Conservation (phyloP, 2,329 filamentous ascomycete genomes). For the Pyrenophora teres region DNA sequence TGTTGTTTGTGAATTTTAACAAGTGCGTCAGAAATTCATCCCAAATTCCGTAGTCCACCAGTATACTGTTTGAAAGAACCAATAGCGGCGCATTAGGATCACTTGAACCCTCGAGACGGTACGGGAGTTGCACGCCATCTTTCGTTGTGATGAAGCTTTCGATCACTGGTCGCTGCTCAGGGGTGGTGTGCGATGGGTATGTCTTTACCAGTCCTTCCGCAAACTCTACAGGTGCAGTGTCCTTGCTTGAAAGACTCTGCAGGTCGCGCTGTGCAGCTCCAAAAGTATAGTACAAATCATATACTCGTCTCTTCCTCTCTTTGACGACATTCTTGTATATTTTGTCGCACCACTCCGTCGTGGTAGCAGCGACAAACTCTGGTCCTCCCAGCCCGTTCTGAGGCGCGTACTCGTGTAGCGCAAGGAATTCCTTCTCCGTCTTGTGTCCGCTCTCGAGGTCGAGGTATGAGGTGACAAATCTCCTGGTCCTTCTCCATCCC, state of each 20-base stretch:
- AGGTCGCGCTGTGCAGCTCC: conserved; percentile 75
- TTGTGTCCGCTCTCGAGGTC: conserved; percentile 44
- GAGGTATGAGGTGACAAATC: conserved; percentile 70
- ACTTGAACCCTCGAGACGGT: conserved; percentile 73
- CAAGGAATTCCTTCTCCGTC: conserved; percentile 60
- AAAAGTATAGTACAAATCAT: conserved; percentile 79
- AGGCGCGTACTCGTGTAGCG: conserved; percentile 73
- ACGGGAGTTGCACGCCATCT: conserved; percentile 72
- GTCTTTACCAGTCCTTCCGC: conserved; percentile 63
- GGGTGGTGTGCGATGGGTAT: conserved; percentile 49
- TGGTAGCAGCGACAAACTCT: conserved; percentile 66
- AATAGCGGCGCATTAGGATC: conserved; percentile 71
- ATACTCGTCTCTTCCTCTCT: conserved; percentile 63
- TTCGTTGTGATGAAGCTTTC: conserved; percentile 69
- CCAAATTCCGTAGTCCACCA: conserved; percentile 82
- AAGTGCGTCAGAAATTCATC: conserved; percentile 71
- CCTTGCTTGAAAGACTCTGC: conserved; percentile 57
- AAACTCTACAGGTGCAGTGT: conserved; percentile 55
- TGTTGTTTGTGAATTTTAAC: conserved; percentile 57
- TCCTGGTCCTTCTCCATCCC: conserved; percentile 76
- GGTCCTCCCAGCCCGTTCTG: conserved; percentile 69
- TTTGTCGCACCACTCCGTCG: conserved; percentile 65
- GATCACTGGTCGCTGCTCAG: conserved; percentile 55
- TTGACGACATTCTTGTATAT: conserved; percentile 65
- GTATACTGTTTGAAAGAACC: conserved; percentile 78